phyloP scores from a whole-genome alignment of 73 alveolate species.

The Paramecium biaurelia region DNA sequence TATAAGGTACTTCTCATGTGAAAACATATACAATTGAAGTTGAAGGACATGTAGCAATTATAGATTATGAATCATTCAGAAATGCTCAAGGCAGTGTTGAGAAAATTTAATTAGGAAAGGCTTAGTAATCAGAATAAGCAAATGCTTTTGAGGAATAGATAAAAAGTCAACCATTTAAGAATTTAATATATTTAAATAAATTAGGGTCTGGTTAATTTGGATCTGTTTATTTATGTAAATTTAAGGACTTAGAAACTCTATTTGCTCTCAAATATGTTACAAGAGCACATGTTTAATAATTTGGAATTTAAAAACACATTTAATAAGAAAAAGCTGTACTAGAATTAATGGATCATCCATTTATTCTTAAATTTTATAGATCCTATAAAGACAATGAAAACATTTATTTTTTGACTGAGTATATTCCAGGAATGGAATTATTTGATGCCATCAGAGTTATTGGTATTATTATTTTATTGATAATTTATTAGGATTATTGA shows the following conservation, averaged over 20 bases:
- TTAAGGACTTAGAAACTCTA: constrained; percentile 57
- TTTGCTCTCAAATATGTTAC: constrained; percentile 83
- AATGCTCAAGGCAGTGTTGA: constrained; percentile 63
- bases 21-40: background rate
- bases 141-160: background rate
- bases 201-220: constrained; percentile 85
- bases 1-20: background rate
- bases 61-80: constrained; percentile 65
- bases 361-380: constrained; percentile 66
- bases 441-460: constrained; percentile 70
- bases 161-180: constrained; percentile 61
- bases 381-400: constrained; percentile 67
- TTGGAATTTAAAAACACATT: constrained; percentile 70
- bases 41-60: constrained; percentile 15
- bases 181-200: constrained; percentile 66
- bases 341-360: constrained; percentile 65
- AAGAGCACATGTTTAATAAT: constrained; percentile 70
- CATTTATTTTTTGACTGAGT: constrained; percentile 70
- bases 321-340: constrained; percentile 66
- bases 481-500: background rate
- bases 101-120: constrained; percentile 57
- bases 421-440: constrained; percentile 69
- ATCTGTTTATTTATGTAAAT: constrained; percentile 74
- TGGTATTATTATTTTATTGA: background rate
- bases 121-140: constrained; percentile 49